Conservation (phyloP, 768 basidiomycete genomes). For the Xerocomellus chrysenteron region DNA sequence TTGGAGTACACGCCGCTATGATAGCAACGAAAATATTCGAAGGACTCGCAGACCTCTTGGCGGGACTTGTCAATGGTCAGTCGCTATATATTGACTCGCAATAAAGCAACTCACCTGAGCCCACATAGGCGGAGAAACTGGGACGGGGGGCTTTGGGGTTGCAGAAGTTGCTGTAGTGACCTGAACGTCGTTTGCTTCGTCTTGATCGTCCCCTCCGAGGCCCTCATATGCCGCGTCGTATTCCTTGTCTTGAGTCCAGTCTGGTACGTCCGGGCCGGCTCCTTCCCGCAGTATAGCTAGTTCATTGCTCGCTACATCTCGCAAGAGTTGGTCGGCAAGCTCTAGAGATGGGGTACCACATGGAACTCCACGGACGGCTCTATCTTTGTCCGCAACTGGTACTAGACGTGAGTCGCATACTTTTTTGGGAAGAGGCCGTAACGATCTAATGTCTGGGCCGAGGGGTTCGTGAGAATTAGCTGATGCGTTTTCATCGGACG, state of each 20-base stretch:
- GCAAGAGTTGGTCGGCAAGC: slow-evolving; percentile 17
- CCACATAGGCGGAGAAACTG: slow-evolving; percentile 41
- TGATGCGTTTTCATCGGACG: background rate
- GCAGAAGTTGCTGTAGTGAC: slow-evolving; percentile 5
- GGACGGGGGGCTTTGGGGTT: slow-evolving; percentile 20
- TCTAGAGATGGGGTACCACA: slow-evolving; percentile 7
- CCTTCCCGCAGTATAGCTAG: slow-evolving; percentile 6
- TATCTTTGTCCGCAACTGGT: background rate
- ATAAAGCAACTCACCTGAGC: slow-evolving; percentile 36
- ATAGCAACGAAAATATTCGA: slow-evolving; percentile 65
- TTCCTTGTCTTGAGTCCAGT: slow-evolving; percentile 29
- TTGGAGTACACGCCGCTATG: slow-evolving; percentile 77
- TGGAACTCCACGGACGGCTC: background rate
- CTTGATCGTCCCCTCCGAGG: slow-evolving; percentile 3
- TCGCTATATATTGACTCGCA: background rate
- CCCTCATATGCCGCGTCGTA: slow-evolving; percentile 15
- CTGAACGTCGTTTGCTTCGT: slow-evolving; percentile 14
- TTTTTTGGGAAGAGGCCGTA: slow-evolving; percentile 26
- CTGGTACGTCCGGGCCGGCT: slow-evolving; percentile 4
- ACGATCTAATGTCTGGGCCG: slow-evolving; percentile 18
- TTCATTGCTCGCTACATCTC: slow-evolving; percentile 19
- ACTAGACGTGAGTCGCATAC: background rate
- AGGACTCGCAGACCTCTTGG: slow-evolving; percentile 81
- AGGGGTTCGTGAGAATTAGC: slow-evolving; percentile 6
- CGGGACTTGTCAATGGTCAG: slow-evolving; percentile 52